Conservation (phyloP, 768 basidiomycete genomes). For the Podaxis sp. region DNA sequence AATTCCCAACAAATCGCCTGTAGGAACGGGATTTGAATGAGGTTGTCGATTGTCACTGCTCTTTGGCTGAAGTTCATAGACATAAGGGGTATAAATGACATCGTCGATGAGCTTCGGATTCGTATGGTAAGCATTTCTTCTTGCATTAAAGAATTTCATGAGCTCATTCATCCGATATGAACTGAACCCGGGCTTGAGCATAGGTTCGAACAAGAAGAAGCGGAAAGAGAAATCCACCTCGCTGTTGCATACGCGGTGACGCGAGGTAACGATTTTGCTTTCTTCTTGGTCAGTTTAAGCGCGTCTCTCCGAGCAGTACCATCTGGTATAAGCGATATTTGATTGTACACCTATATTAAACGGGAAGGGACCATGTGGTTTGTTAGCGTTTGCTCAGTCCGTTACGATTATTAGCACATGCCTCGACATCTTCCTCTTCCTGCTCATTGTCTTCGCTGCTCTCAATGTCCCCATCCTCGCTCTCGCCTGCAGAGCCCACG, state of each 20-base stretch:
- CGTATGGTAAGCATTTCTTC: conserved; percentile 79
- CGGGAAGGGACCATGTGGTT: not conserved
- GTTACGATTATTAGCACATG: conserved; percentile 24
- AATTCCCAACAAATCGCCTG: conserved; percentile 76
- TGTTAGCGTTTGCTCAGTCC: not conserved
- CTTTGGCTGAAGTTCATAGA: conserved; percentile 56
- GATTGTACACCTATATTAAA: conserved; percentile 75
- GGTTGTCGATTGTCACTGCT: conserved; percentile 26
- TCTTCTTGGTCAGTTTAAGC: conserved; percentile 87
- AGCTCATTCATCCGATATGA: conserved; percentile 89
- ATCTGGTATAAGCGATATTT: conserved; percentile 90
- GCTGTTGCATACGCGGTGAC: conserved; percentile 98
- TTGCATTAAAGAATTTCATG: conserved; percentile 85
- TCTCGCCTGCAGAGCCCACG: conserved; percentile 41
- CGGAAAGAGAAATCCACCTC: conserved; percentile 44
- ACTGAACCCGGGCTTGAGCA: conserved; percentile 35
- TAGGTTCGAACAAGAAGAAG: not conserved
- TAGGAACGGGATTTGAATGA: conserved; percentile 28
- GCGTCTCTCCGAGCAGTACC: conserved; percentile 94
- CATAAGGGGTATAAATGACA: conserved; percentile 91
- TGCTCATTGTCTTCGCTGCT: conserved; percentile 49
- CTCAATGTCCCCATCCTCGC: conserved; percentile 72
- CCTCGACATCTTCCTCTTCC: conserved; percentile 62
- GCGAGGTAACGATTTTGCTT: conserved; percentile 85
- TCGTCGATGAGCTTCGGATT: conserved; percentile 88